phyloP scores from a whole-genome alignment of 257 asterid genomes.

The Handroanthus guayacan region DNA sequence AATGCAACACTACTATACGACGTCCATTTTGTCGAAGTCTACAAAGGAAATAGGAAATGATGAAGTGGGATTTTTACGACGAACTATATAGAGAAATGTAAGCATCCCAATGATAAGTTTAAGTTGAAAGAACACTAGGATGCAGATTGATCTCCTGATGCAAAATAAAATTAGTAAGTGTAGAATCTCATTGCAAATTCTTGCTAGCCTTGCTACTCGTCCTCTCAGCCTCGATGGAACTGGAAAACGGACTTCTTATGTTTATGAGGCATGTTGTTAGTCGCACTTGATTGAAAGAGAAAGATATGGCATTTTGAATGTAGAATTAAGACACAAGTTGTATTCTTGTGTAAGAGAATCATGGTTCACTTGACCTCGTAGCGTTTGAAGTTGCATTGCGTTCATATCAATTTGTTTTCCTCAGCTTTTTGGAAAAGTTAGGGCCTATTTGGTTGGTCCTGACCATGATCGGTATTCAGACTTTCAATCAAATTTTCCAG shows the following conservation, averaged over 20 bases:
- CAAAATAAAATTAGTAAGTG: neutral
- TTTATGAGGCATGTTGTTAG: neutral
- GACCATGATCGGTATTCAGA: too few relatives aligned
- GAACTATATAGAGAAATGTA: constrained; percentile 17
- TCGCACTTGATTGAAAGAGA: constrained; percentile 1
- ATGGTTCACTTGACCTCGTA: neutral
- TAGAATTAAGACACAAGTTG: neutral
- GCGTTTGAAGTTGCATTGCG: neutral
- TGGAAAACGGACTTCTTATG: neutral
- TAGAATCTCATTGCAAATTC: neutral
- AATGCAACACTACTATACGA: constrained; percentile 85
- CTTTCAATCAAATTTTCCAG: too few relatives aligned
- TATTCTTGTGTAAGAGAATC: neutral
- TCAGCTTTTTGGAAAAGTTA: too few relatives aligned
- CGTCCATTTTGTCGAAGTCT: constrained; percentile 69
- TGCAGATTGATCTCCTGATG: constrained; percentile 21
- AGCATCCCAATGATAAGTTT: constrained; percentile 32
- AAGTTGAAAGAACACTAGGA: neutral
- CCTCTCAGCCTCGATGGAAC: neutral
- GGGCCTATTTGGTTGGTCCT: too few relatives aligned
- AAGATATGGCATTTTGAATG: neutral
- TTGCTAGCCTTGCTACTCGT: neutral
- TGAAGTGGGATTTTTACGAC: constrained; percentile 7
- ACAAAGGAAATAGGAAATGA: constrained; percentile 75
- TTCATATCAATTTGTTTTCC: too few relatives aligned